These are phyloP conservation scores for Aspergillus neoniger DNA, from an alignment of 2,329 filamentous ascomycete genomes.

Conservation along the genomic window DNA sequence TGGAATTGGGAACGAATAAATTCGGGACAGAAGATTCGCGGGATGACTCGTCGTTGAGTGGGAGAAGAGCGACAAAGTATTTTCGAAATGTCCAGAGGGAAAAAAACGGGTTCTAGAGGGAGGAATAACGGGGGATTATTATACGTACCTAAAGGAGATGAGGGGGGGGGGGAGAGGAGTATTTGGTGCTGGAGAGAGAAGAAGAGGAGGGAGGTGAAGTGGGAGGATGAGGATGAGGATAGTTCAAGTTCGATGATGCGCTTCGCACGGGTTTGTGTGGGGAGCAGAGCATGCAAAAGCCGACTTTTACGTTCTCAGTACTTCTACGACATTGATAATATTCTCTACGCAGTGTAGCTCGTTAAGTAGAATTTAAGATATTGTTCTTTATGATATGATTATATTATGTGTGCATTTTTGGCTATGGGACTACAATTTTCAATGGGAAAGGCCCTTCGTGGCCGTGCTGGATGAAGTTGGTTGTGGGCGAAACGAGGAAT, in stretches of 20 bases:
- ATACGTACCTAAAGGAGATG: slow-evolving; percentile 7
- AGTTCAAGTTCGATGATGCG: slow-evolving; percentile 19
- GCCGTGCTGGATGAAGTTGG: slow-evolving; percentile 1
- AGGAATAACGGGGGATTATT: background rate
- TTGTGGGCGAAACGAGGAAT: slow-evolving; percentile 18
- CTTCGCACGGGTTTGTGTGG: slow-evolving; percentile 22
- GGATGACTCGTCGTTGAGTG: no score
- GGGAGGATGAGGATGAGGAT: slow-evolving; percentile 15
- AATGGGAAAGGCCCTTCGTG: background rate
- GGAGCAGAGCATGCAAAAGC: slow-evolving; percentile 13
- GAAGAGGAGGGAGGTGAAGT: slow-evolving; percentile 9
- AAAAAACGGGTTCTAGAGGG: background rate
- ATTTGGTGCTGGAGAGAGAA: slow-evolving; percentile 1
- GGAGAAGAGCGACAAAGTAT: no score
- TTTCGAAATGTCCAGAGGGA: background rate
- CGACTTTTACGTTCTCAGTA: slow-evolving; percentile 4
- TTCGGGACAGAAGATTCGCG: background rate
- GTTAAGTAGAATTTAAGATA: background rate
- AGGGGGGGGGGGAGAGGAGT: background rate
- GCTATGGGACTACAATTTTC: background rate
- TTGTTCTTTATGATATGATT: no score
- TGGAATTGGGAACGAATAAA: background rate
- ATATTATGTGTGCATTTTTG: no score
- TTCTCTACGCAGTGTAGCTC: background rate
- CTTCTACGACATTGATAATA: background rate